Evolutionary conservation across 2,329 filamentous ascomycete genomes (phyloP).

Genomic region (Colletotrichum horii): DNA sequence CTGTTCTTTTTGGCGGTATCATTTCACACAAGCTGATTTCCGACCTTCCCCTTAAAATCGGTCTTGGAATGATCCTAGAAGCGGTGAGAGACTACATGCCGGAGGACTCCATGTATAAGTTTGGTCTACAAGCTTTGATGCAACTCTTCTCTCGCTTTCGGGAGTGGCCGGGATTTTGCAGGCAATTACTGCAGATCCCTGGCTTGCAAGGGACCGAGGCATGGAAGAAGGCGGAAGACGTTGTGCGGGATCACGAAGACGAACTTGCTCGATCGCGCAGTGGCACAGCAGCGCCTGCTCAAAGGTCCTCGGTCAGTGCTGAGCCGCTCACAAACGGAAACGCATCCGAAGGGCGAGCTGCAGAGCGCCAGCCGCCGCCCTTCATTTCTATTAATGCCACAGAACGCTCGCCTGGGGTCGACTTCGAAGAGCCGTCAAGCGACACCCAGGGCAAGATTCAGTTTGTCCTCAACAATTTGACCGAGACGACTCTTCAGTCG

Average conservation of each 20-base stretch:
- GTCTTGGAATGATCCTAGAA: slow-evolving; percentile 97
- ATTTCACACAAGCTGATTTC: slow-evolving; percentile 93
- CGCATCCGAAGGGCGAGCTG: slow-evolving; percentile 62
- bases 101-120: slow-evolving; percentile 95
- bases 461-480: slow-evolving; percentile 96
- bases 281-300: slow-evolving; percentile 43
- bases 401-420: slow-evolving; percentile 62
- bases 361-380: slow-evolving; percentile 69
- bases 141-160: slow-evolving; percentile 82
- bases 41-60: slow-evolving; percentile 88
- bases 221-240: slow-evolving; percentile 81
- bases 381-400: slow-evolving; percentile 84
- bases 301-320: slow-evolving; percentile 39
- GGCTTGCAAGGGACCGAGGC: slow-evolving; percentile 85
- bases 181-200: slow-evolving; percentile 80
- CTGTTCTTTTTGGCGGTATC: slow-evolving; percentile 94
- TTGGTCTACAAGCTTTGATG: slow-evolving; percentile 92
- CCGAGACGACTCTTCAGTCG: slow-evolving; percentile 81
- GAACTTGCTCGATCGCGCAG: slow-evolving; percentile 63
- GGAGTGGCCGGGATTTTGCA: slow-evolving; percentile 97
- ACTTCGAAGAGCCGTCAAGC: slow-evolving; percentile 83
- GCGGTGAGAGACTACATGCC: slow-evolving; percentile 85
- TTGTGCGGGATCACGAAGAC: slow-evolving; percentile 72
- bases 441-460: slow-evolving; percentile 91
- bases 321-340: slow-evolving; percentile 73